phyloP scores from a whole-genome alignment of 805 yeast species.

The Teunomyces aglyptinius region DNA sequence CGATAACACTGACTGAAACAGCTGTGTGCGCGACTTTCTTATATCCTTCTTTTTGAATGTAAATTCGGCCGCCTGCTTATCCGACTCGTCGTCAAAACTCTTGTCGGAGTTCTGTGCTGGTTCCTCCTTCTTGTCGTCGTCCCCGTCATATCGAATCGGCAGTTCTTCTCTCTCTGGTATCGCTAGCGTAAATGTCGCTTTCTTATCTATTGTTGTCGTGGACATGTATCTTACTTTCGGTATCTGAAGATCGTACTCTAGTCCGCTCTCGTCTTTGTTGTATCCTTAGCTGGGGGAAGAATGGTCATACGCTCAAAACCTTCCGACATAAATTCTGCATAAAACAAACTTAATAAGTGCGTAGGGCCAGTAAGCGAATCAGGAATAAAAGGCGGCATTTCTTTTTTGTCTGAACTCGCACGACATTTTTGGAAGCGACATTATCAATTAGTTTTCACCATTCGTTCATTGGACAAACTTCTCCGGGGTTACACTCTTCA shows the following conservation, averaged over 20 bases:
- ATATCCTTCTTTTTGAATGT: conserved; percentile 40
- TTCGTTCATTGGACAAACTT: conserved; percentile 10
- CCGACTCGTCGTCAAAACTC: conserved; percentile 1
- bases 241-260: neutral
- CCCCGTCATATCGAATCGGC: neutral
- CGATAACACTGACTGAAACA: conserved; percentile 44
- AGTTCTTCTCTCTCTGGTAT: conserved; percentile 1
- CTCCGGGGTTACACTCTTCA: conserved; percentile 7
- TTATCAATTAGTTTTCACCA: conserved; percentile 6
- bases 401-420: too few relatives aligned
- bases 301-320: neutral
- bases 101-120: neutral
- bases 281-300: neutral
- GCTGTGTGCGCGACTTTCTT: conserved; percentile 37
- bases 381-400: too few relatives aligned
- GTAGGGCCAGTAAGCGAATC: too few relatives aligned
- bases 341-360: too few relatives aligned
- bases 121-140: conserved; percentile 1
- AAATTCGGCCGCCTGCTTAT: conserved; percentile 16
- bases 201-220: neutral
- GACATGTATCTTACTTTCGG: neutral
- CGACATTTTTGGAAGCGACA: conserved; percentile 7
- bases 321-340: too few relatives aligned
- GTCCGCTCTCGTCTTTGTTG: neutral
- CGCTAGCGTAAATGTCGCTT: conserved; percentile 4